phyloP scores from a whole-genome alignment of 805 yeast species.

The Danielozyma ontarioensis region DNA sequence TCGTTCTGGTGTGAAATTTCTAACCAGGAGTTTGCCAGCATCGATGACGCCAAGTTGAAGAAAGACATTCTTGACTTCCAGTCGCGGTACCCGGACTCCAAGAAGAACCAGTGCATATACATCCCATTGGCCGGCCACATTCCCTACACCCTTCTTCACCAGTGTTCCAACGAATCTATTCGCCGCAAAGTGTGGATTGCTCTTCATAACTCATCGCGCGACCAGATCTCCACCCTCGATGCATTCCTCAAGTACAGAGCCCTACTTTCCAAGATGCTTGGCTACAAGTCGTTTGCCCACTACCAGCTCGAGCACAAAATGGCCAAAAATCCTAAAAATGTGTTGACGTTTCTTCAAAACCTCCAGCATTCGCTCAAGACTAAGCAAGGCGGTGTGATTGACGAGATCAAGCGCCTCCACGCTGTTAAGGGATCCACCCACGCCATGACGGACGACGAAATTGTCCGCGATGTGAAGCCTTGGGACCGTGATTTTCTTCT shows the following conservation, averaged over 20 bases:
- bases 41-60: slow-evolving; percentile 16
- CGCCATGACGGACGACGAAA: slow-evolving; percentile 23
- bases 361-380: slow-evolving; percentile 45
- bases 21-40: slow-evolving; percentile 22
- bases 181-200: slow-evolving; percentile 72
- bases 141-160: slow-evolving; percentile 60
- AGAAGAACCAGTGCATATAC: background rate
- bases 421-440: slow-evolving; percentile 15
- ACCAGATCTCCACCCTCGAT: slow-evolving; percentile 58
- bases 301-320: slow-evolving; percentile 86
- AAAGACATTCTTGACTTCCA: slow-evolving; percentile 23
- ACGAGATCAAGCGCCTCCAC: slow-evolving; percentile 52
- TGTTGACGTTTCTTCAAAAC: slow-evolving; percentile 58
- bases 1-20: slow-evolving; percentile 34
- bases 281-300: slow-evolving; percentile 63
- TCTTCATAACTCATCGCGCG: slow-evolving; percentile 57
- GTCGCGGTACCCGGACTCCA: slow-evolving; percentile 14
- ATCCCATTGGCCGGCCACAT: slow-evolving; percentile 50
- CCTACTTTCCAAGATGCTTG: slow-evolving; percentile 66
- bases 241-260: slow-evolving; percentile 62
- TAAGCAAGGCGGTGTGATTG: slow-evolving; percentile 38
- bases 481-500: slow-evolving; percentile 84
- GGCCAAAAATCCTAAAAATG: slow-evolving; percentile 80
- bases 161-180: slow-evolving; percentile 49
- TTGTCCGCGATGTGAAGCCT: slow-evolving; percentile 55